These are phyloP conservation scores for Suhomyces faveliae DNA, from an alignment of 805 yeast species.

Conservation along the genomic window DNA sequence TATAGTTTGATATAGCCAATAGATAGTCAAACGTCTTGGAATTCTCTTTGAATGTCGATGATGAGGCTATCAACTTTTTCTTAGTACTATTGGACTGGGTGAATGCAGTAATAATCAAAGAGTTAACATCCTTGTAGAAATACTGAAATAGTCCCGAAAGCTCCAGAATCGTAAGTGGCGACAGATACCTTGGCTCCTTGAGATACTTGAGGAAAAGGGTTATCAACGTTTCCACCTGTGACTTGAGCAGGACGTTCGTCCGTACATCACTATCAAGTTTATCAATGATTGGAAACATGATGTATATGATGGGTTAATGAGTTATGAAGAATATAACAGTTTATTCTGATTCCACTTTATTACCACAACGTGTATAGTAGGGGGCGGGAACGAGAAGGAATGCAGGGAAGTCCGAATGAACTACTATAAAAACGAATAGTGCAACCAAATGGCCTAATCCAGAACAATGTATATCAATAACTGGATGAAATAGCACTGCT, in stretches of 20 bases:
- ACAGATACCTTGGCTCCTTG: slow-evolving; percentile 43
- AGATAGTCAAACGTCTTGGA: slow-evolving; percentile 38
- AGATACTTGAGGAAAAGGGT: slow-evolving; percentile 32
- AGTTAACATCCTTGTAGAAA: slow-evolving; percentile 40
- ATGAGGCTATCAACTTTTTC: slow-evolving; percentile 34
- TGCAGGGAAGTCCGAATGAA: background rate
- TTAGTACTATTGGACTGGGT: slow-evolving; percentile 40
- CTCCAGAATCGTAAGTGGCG: slow-evolving; percentile 38
- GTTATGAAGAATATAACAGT: background rate
- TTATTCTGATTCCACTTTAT: background rate
- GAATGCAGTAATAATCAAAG: slow-evolving; percentile 30
- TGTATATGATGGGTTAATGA: background rate
- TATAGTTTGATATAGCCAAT: slow-evolving; percentile 41
- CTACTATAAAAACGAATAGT: background rate
- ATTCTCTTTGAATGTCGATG: slow-evolving; percentile 26
- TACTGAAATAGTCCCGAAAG: slow-evolving; percentile 31
- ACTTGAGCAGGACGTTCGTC: slow-evolving; percentile 21
- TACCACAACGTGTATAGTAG: background rate
- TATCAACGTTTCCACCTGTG: slow-evolving; percentile 27
- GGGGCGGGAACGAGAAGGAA: background rate
- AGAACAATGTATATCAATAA: background rate
- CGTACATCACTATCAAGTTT: slow-evolving; percentile 24
- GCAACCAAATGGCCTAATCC: background rate
- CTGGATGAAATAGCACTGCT: background rate
- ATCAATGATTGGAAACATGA: background rate